Conservation (phyloP, 1,139 yeast genomes). For the Pichia sp. region DNA sequence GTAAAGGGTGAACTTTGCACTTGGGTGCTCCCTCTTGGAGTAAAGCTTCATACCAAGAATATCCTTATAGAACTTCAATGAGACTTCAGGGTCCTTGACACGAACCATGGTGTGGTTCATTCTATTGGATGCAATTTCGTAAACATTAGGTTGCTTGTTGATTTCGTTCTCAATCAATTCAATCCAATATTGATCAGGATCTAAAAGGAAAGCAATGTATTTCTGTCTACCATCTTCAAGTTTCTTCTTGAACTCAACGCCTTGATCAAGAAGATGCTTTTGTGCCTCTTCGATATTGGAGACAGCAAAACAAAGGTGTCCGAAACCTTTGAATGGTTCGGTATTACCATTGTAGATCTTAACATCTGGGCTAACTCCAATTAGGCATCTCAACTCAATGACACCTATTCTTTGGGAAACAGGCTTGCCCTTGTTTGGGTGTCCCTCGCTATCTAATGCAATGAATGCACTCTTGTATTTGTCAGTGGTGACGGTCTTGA, state of each 20-base stretch:
- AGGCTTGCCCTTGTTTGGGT: slow-evolving; percentile 37
- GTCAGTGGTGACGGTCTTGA: slow-evolving; percentile 47
- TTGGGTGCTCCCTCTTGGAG: slow-evolving; percentile 46
- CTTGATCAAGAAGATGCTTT: slow-evolving; percentile 44
- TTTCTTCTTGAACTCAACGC: slow-evolving; percentile 75
- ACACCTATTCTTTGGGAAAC: slow-evolving; percentile 69
- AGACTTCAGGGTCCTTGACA: slow-evolving; percentile 72
- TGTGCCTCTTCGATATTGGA: slow-evolving; percentile 67
- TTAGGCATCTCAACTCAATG: slow-evolving; percentile 79
- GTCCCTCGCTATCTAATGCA: slow-evolving; percentile 44
- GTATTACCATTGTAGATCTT: slow-evolving; percentile 74
- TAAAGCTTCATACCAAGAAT: slow-evolving; percentile 75
- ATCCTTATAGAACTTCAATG: slow-evolving; percentile 70
- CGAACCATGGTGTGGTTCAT: slow-evolving; percentile 93
- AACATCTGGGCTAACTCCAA: slow-evolving; percentile 37
- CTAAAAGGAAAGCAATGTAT: slow-evolving; percentile 88
- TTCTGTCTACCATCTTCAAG: slow-evolving; percentile 86
- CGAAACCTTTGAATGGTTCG: slow-evolving; percentile 83
- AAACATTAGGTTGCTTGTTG: slow-evolving; percentile 33
- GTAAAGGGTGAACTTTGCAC: slow-evolving; percentile 77
- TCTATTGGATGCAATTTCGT: slow-evolving; percentile 41
- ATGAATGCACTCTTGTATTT: slow-evolving; percentile 65
- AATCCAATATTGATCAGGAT: slow-evolving; percentile 96
- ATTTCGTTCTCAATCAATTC: slow-evolving; percentile 68
- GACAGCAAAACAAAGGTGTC: slow-evolving; percentile 86